phyloP scores from a whole-genome alignment of 2,329 filamentous ascomycete species.

The Aspergillus sp. region DNA sequence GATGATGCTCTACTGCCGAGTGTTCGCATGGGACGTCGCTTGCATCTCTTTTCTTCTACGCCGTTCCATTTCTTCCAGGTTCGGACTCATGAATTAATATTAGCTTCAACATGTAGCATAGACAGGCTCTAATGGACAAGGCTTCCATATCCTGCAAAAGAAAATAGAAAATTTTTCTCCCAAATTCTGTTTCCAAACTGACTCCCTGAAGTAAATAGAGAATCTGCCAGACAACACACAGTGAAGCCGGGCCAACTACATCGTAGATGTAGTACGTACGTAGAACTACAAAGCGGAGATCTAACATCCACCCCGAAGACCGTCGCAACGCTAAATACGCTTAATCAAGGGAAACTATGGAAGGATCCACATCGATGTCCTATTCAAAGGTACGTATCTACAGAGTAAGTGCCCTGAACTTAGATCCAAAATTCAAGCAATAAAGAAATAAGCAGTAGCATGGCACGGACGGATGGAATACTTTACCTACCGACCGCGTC shows the following conservation, averaged over 20 bases:
- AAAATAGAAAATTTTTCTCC: conserved; percentile 14
- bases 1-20: neutral
- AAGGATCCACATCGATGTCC: neutral
- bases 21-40: neutral
- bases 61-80: conserved; percentile 2
- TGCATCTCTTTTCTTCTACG: conserved; percentile 1
- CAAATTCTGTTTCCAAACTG: neutral
- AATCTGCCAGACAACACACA: neutral
- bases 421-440: neutral
- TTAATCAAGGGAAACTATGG: neutral
- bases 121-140: conserved; percentile 17
- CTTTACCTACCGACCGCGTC: no score
- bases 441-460: no score
- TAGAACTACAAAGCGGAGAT: neutral
- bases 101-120: conserved; percentile 16
- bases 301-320: conserved; percentile 1
- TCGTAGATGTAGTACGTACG: no score
- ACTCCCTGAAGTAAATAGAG: neutral
- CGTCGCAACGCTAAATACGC: conserved; percentile 12
- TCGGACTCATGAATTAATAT: conserved; percentile 18
- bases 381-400: neutral
- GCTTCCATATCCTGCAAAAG: conserved; percentile 15
- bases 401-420: no score
- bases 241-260: neutral
- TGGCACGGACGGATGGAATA: no score